Percentiles rank a stretch among this genome's conserved stretches.
Evolutionary conservation across 2,329 filamentous ascomycete genomes (phyloP).

Genomic region (Clonostachys chloroleuca): DNA sequence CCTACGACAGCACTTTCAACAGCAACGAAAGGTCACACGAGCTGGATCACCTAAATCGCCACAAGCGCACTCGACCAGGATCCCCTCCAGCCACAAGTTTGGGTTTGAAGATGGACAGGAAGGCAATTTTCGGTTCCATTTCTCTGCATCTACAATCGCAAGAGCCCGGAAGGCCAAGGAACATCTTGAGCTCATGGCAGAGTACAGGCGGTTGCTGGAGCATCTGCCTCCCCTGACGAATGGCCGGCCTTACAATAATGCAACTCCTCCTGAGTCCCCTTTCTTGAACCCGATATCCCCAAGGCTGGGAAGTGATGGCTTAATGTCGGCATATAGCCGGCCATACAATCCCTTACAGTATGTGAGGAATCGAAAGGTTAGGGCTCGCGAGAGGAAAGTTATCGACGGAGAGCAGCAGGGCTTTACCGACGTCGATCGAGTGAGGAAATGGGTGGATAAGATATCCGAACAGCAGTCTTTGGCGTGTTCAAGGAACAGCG

Average conservation of each 20-base stretch:
- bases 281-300: not conserved
- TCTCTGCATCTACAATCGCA: conserved; percentile 75
- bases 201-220: conserved; percentile 79
- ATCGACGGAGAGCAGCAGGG: conserved; percentile 73
- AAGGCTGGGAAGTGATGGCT: conserved; percentile 18
- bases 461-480: conserved; percentile 39
- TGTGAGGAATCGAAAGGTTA: conserved; percentile 83
- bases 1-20: conserved; percentile 65
- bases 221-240: conserved; percentile 66
- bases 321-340: conserved; percentile 38
- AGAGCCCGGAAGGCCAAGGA: conserved; percentile 81
- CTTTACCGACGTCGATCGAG: conserved; percentile 69
- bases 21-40: conserved; percentile 60
- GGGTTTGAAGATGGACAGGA: too few relatives aligned
- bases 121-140: conserved; percentile 53
- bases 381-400: conserved; percentile 69
- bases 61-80: conserved; percentile 30
- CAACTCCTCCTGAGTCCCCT: conserved; percentile 5
- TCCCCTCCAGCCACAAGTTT: conserved; percentile 26
- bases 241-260: conserved; percentile 8
- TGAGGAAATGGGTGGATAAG: conserved; percentile 73
- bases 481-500: conserved; percentile 4
- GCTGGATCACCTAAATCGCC: conserved; percentile 56
- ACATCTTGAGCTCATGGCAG: conserved; percentile 79
- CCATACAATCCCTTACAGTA: conserved; percentile 89